Percentiles rank a stretch among this genome's conserved stretches.
Conservation (phyloP, 2,329 filamentous ascomycete species). For the Ophiostoma perfectum region DNA sequence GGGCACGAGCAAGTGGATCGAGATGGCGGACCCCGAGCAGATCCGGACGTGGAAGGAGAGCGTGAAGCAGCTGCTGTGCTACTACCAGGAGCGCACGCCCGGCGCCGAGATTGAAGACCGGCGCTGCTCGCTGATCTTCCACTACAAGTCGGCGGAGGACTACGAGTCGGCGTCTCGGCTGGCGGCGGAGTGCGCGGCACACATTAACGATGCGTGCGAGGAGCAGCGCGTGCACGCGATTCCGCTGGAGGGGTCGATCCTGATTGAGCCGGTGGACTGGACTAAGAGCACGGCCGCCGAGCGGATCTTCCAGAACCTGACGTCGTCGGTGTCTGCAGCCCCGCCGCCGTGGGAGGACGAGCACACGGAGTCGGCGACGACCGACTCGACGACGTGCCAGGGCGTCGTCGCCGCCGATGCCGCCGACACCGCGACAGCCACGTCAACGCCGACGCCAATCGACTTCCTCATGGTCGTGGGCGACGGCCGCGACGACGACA, state of each 20-base stretch:
- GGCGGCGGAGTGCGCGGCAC: slow-evolving; percentile 83
- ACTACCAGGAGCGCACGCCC: slow-evolving; percentile 85
- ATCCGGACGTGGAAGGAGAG: slow-evolving; percentile 76
- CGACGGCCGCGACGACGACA: slow-evolving; percentile 88
- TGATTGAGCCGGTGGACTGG: slow-evolving; percentile 80
- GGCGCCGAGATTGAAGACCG: slow-evolving; percentile 83
- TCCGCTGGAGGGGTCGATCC: slow-evolving; percentile 69
- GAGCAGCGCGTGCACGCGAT: slow-evolving; percentile 78
- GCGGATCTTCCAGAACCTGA: slow-evolving; percentile 60
- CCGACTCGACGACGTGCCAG: neutral
- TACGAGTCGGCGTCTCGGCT: slow-evolving; percentile 68
- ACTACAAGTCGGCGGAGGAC: slow-evolving; percentile 79
- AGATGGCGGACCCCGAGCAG: slow-evolving; percentile 66
- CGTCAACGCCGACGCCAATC: slow-evolving; percentile 40
- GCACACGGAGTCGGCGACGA: neutral
- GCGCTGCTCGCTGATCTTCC: slow-evolving; percentile 87
- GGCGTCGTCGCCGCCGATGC: neutral
- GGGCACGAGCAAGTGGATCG: slow-evolving; percentile 63
- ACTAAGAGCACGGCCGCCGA: slow-evolving; percentile 81
- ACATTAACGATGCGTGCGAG: slow-evolving; percentile 91
- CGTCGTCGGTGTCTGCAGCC: slow-evolving; percentile 32
- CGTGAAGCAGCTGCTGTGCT: slow-evolving; percentile 75
- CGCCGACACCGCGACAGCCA: slow-evolving; percentile 27
- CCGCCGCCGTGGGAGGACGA: slow-evolving; percentile 31
- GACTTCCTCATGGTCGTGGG: slow-evolving; percentile 89